Evolutionary conservation across 2,329 filamentous ascomycete species (phyloP), one percentile per base, ranked within the genome.

Genomic region (Lachnum nothofagi): DNA sequence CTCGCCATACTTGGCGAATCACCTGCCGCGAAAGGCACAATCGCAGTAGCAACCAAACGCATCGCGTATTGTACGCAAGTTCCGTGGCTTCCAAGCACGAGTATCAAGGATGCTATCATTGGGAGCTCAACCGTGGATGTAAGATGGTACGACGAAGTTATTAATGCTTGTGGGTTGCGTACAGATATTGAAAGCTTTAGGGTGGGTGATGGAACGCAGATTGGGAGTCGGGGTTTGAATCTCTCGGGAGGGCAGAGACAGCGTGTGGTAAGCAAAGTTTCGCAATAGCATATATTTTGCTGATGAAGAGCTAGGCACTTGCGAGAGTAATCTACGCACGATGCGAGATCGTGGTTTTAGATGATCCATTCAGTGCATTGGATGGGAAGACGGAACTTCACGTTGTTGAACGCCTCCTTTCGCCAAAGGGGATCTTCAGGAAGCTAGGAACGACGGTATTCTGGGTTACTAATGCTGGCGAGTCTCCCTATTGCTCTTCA

Each of bases 281-380:
- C n/a, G n/a, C n/a, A n/a, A n/a, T 62, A 10, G 10, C 20, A 22
- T 10, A 23, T 3, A 20, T 0, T 35, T 23, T 42, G 16, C 20
- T 27, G 17, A 3, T 2, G 50, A n/a, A 14, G 22, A 19, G 14
- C 8, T 16, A 59, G 50, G 67, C 70, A 2, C 58, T 77, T 1
- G 74, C 75, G 3, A 65, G 75, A 14, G 73, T 74, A 1, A 58
- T 77, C 0, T 78, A 74, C 49, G 64, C 69, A 1, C 54, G 64
- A 7, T 63, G 58, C 5, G 56, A 66, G 1, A 59, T 75, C 1
- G 16, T 74, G 1, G 25, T 78, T 3, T 57, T 78, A 0, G 75
- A 78, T 47, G 73, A 78, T 44, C 60, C 68, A 0, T 68, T 77
- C 29, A 72, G 72, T 41, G 70, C 67, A 0, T 63, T 77, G 2